Evolutionary conservation across 2,329 filamentous ascomycete species (phyloP), one percentile per base, ranked within the genome.

Genomic region (Plenodomus biglobosus): DNA sequence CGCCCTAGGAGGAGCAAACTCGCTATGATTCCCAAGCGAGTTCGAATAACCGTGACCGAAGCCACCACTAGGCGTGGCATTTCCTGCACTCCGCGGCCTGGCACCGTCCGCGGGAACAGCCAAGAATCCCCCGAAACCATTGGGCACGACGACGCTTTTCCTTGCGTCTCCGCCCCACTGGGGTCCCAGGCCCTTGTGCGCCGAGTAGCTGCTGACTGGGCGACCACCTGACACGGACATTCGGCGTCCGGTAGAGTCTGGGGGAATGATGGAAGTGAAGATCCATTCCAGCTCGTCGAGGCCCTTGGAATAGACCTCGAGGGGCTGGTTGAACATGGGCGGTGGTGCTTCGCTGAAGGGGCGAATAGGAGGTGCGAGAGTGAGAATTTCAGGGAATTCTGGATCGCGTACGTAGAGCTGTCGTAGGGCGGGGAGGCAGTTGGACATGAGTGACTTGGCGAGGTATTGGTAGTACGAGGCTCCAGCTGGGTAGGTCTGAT

Each of bases 351-450:
- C 72, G 18, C 76, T 77, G 52, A 81, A 83, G 1, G 78, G 71
- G 6, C 78, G 75, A 1, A 76, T 77, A 2, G 88, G 86, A 1
- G 87, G 87, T 1, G 85, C 82, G 6, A 92, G 78, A 13, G 91
- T 80, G 5, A 96, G 82, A 10, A 86, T 80, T 58, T 95, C 90
- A 1, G 91, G 85, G 67, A 97, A 96, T 41, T 83, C 79, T 20
- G 87, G 83, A 62, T 96, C 91, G 42, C 90, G 87, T 16, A 96
- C 92, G 68, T 95, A 96, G 7, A 97, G 81, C 18, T 85, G 82
- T 30, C 80, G 80, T 8, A 97, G 79, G 30, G 80, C 82, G 1
- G 91, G 90, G 7, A 97, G 79, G 7, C 84, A 82, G 53, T 86
- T 87, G 15, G 84, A 81, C 51, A 94, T 83, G 24, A 97, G 82